Conservation (phyloP, 805 yeast species). For the Ogataea dorogensis region DNA sequence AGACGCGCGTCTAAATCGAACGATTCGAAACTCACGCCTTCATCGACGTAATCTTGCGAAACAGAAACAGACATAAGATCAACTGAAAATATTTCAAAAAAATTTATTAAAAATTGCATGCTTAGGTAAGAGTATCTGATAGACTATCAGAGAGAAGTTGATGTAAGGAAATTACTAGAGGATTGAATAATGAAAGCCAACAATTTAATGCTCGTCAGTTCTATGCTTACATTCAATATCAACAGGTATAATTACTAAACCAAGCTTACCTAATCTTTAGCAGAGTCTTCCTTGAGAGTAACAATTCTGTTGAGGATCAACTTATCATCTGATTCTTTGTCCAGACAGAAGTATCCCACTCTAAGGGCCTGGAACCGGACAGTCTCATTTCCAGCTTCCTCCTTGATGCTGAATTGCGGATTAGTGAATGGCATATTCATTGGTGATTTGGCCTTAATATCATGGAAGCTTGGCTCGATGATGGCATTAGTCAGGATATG, state of each 20-base stretch:
- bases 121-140: too few species aligned
- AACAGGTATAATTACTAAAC: too few species aligned
- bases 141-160: too few species aligned
- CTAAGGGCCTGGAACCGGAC: slow-evolving; percentile 97
- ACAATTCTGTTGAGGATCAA: slow-evolving; percentile 88
- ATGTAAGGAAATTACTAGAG: too few species aligned
- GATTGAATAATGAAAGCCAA: too few species aligned
- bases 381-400: slow-evolving; percentile 70
- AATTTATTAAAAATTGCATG: slow-evolving; percentile 8
- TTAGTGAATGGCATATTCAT: slow-evolving; percentile 60
- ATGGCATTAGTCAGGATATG: slow-evolving; percentile 61
- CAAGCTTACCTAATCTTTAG: slow-evolving; percentile 35
- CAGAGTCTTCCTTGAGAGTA: slow-evolving; percentile 80
- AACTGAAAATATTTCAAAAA: slow-evolving; percentile 10
- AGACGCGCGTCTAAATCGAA: slow-evolving; percentile 81
- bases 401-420: slow-evolving; percentile 68
- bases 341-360: slow-evolving; percentile 93
- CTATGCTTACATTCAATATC: too few species aligned
- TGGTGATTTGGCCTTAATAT: slow-evolving; percentile 69
- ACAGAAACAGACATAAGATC: slow-evolving; percentile 41
- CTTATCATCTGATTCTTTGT: slow-evolving; percentile 65
- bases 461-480: slow-evolving; percentile 74
- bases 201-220: too few species aligned
- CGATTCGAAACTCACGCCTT: slow-evolving; percentile 65
- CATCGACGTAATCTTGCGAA: slow-evolving; percentile 69